Conservation (phyloP, 2,329 filamentous ascomycete species). For the Phyllosticta capitalensis region DNA sequence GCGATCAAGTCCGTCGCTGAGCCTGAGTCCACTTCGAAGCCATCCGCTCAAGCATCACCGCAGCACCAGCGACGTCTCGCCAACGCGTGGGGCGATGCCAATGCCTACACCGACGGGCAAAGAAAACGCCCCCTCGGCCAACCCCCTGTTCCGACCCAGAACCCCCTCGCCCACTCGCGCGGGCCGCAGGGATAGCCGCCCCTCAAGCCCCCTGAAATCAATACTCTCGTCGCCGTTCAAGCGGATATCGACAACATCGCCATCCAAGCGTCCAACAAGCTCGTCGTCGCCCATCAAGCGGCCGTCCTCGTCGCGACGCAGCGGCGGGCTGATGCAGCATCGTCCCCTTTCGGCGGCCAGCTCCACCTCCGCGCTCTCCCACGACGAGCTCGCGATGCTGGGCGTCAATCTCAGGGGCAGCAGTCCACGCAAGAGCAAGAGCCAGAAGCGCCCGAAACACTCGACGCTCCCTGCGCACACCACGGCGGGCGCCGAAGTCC, state of each 20-base stretch:
- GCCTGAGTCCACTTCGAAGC: neutral
- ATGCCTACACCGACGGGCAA: neutral
- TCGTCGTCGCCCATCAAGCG: neutral
- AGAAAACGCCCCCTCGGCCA: neutral
- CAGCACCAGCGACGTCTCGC: neutral
- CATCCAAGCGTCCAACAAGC: neutral
- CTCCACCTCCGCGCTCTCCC: neutral
- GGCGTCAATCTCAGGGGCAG: neutral
- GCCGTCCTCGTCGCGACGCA: neutral
- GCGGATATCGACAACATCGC: neutral
- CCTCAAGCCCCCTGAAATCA: slow-evolving; percentile 2
- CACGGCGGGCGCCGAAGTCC: neutral
- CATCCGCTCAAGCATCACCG: neutral
- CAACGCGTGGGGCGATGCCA: neutral
- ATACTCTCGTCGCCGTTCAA: neutral
- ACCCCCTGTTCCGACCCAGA: neutral
- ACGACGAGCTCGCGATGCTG: neutral
- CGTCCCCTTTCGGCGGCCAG: neutral
- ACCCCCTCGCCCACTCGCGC: slow-evolving; percentile 4
- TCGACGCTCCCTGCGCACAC: neutral
- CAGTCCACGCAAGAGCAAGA: neutral
- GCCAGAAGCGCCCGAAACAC: neutral
- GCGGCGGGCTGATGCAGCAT: neutral
- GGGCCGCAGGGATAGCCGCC: neutral
- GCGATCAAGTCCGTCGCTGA: neutral